Evolutionary conservation across 805 yeast genomes (phyloP).

Genomic region (Candida suzukii): DNA sequence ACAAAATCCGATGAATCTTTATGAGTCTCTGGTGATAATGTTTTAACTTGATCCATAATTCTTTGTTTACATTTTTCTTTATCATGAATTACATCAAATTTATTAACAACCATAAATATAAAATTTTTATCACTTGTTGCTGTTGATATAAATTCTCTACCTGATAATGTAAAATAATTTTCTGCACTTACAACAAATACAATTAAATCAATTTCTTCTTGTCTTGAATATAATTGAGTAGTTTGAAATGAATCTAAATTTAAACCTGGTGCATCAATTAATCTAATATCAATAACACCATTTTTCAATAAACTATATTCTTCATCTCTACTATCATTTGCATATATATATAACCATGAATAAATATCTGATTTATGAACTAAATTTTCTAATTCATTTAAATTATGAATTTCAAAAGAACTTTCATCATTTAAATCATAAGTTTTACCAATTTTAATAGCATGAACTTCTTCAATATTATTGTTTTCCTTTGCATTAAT

Average conservation of each 20-base stretch:
- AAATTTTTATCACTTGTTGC: slow-evolving; percentile 89
- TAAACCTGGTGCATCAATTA: slow-evolving; percentile 96
- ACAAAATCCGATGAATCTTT: slow-evolving; percentile 87
- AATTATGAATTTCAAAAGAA: slow-evolving; percentile 50
- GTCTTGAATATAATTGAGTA: slow-evolving; percentile 89
- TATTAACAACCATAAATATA: slow-evolving; percentile 89
- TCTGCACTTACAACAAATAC: slow-evolving; percentile 96
- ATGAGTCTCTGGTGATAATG: slow-evolving; percentile 82
- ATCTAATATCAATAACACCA: slow-evolving; percentile 85
- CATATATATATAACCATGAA: slow-evolving; percentile 70
- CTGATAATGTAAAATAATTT: slow-evolving; percentile 90
- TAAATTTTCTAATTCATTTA: slow-evolving; percentile 56
- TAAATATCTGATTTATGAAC: slow-evolving; percentile 71
- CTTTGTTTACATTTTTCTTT: slow-evolving; percentile 70
- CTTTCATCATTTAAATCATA: slow-evolving; percentile 54
- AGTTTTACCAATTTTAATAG: slow-evolving; percentile 52
- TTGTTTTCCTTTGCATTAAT: slow-evolving; percentile 73
- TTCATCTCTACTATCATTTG: slow-evolving; percentile 63
- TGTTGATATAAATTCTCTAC: slow-evolving; percentile 84
- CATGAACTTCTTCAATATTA: slow-evolving; percentile 87
- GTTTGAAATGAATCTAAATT: slow-evolving; percentile 92
- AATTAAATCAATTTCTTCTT: slow-evolving; percentile 94
- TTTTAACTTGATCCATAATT: slow-evolving; percentile 79
- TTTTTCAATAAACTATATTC: slow-evolving; percentile 71
- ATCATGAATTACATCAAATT: slow-evolving; percentile 80